Evolutionary conservation across 2,329 filamentous ascomycete genomes (phyloP).

Genomic region (Alternaria triticimaculans): DNA sequence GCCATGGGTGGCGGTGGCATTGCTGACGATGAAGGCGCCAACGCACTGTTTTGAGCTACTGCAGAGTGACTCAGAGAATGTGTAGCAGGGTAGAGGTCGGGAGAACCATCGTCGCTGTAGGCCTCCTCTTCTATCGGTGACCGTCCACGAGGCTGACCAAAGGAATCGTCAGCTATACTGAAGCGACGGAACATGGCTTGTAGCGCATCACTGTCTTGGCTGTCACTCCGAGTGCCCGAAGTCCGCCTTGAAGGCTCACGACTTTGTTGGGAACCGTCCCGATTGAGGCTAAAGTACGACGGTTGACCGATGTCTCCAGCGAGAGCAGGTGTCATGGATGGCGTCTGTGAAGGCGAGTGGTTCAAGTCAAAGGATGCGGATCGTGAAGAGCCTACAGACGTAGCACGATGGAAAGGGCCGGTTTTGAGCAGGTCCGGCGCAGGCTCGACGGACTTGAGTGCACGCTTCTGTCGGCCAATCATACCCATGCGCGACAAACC

Average conservation of each 20-base stretch:
- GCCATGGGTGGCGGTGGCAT: conserved; percentile 92
- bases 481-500: conserved; percentile 96
- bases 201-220: conserved; percentile 85
- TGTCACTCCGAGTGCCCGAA: conserved; percentile 88
- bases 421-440: conserved; percentile 91
- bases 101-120: conserved; percentile 75
- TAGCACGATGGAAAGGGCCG: conserved; percentile 84
- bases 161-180: conserved; percentile 54
- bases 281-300: conserved; percentile 86
- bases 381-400: conserved; percentile 86
- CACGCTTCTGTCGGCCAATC: conserved; percentile 93
- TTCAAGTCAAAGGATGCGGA: conserved; percentile 91
- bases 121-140: conserved; percentile 77
- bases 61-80: conserved; percentile 60
- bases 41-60: conserved; percentile 62
- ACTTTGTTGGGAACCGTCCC: conserved; percentile 61
- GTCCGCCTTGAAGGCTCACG: conserved; percentile 70
- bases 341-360: conserved; percentile 83
- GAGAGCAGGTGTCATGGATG: conserved; percentile 82
- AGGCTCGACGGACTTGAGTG: conserved; percentile 77
- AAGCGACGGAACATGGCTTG: conserved; percentile 83
- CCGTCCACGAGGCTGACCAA: conserved; percentile 52
- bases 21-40: conserved; percentile 68
- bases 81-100: conserved; percentile 75
- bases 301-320: conserved; percentile 75